Conservation (phyloP, 139 green algal species). For the Chlamydomonas schloesseri region DNA sequence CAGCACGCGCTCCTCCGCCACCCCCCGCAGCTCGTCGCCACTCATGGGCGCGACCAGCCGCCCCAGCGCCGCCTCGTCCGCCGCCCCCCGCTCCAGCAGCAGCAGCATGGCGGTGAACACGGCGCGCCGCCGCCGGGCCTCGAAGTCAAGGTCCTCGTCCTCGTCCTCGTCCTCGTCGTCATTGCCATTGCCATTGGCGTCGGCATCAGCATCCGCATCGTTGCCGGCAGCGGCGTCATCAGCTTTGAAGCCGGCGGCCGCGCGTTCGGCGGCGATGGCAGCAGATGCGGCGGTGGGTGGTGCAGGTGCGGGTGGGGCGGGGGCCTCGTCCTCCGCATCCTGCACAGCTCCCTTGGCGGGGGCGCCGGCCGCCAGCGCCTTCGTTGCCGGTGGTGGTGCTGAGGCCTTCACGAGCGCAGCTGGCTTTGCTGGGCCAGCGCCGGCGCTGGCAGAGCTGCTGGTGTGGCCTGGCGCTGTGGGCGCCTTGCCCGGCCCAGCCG, state of each 20-base stretch:
- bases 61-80: slow-evolving; percentile 22
- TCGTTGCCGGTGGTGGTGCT: no score
- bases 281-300: background rate
- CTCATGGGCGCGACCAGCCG: slow-evolving; percentile 46
- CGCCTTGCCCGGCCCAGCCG: no score
- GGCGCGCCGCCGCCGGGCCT: slow-evolving; percentile 27
- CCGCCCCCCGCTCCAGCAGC: slow-evolving; percentile 60
- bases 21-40: slow-evolving; percentile 53
- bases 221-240: no score
- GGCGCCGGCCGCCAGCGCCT: background rate
- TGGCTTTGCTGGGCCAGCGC: no score
- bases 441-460: no score
- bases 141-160: background rate
- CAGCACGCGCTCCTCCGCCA: slow-evolving; percentile 69
- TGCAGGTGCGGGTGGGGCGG: background rate
- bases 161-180: background rate
- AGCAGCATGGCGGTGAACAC: slow-evolving; percentile 46
- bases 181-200: no score
- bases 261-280: no score
- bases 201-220: no score
- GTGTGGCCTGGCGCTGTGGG: no score
- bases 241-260: no score
- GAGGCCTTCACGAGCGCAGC: no score
- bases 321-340: background rate
- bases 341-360: background rate